Base-by-base conservation (phyloP, 2,329 filamentous ascomycete genomes). In the Ophidiomyces ophidiicola region DNA sequence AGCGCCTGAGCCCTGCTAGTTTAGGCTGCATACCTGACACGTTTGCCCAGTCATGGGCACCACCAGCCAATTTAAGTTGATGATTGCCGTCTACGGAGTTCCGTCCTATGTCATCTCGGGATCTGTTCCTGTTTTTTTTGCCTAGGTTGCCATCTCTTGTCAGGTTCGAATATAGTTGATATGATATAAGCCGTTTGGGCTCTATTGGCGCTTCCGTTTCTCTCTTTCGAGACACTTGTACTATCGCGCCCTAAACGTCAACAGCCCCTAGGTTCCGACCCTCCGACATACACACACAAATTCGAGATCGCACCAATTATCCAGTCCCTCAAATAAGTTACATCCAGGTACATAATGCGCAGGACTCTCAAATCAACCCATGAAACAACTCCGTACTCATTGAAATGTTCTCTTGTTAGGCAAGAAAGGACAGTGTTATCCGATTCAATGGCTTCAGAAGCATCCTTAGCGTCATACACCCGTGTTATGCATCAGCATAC, bases 401-500 rank as follows among this genome's bases (percentile, higher is more conserved):
- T 39, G n/a, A 20, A 18, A 28, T 12, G 21, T 12, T 15, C 24
- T 18, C 17, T 32, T 35, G 5, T n/a, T 40, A 40, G 38, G 31
- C 23, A 14, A 14, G 23, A 23, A 4, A 30, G 5, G 18, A 34
- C 7, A 35, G n/a, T 34, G 31, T 18, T 32, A 24, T 18, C 8
- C 12, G 10, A 20, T 8, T 29, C 39, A 31, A 36, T 32, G 20
- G 12, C 15, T 19, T 10, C 20, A 15, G 23, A 40, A 11, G 28
- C 37, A 6, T 25, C 33, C 8, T 12, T 36, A 20, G 21, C 17
- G 5, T 32, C 39, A 17, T 48, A 48, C 17, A 34, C 44, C 2
- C 41, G 42, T 24, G 18, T 37, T n/a, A 48, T 48, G 45, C 41
- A 47, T 26, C 28, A 43, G 29, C 46, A 48, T 32, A 48, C 46